Evolutionary conservation across 257 asterid genomes (phyloP).

Genomic region (Solanum appendiculatum): DNA sequence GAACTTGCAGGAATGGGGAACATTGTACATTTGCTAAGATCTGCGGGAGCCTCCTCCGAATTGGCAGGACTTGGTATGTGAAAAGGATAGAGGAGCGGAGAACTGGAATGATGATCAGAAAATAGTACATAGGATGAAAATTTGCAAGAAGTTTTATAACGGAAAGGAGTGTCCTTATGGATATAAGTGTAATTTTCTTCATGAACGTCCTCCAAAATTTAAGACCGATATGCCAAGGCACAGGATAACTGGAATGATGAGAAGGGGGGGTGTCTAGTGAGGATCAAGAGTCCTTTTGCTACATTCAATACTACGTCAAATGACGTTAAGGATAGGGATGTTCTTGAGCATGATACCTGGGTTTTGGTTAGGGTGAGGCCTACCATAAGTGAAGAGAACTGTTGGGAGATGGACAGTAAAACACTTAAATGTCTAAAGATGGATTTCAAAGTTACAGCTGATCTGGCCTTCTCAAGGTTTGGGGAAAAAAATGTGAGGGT

Average conservation of each 20-base stretch:
- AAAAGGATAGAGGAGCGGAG: slow-evolving; percentile 39
- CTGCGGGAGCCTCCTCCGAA: slow-evolving; percentile 66
- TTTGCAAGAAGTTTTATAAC: slow-evolving; percentile 66
- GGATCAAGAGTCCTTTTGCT: too few relatives aligned
- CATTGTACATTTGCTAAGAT: slow-evolving; percentile 71
- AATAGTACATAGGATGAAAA: slow-evolving; percentile 53
- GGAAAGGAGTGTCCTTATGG: slow-evolving; percentile 93
- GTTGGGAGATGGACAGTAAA: too few relatives aligned
- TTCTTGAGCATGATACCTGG: too few relatives aligned
- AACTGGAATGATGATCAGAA: slow-evolving; percentile 57
- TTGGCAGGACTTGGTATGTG: slow-evolving; percentile 71
- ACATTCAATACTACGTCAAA: too few relatives aligned
- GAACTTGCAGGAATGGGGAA: slow-evolving; percentile 66
- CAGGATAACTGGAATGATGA: slow-evolving; percentile 79
- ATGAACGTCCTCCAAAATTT: slow-evolving; percentile 39
- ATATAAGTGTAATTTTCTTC: slow-evolving; percentile 67
- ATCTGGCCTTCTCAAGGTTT: too few relatives aligned
- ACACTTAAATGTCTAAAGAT: too few relatives aligned
- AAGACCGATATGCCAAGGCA: slow-evolving; percentile 30
- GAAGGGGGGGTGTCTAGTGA: slow-evolving; percentile 44
- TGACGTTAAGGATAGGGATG: too few relatives aligned
- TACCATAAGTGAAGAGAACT: too few relatives aligned
- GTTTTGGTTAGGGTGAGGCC: too few relatives aligned
- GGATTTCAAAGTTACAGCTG: too few relatives aligned
- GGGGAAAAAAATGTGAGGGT: too few relatives aligned